Conservation (phyloP, 179 eudicot genomes). For the Silene noctiflora region DNA sequence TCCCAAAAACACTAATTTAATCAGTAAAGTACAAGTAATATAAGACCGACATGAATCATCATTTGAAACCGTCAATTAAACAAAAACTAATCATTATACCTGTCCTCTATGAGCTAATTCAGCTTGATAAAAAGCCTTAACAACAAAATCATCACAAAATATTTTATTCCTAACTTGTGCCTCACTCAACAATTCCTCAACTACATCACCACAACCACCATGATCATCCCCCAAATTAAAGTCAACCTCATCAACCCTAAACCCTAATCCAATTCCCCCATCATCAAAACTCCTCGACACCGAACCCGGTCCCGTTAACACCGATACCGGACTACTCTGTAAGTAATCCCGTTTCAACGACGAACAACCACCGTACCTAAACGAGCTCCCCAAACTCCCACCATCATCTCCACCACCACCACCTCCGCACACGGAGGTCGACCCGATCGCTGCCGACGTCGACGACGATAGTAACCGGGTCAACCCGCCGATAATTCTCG, state of each 20-base stretch:
- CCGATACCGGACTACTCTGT: slow-evolving; percentile 82
- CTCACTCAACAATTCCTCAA: slow-evolving; percentile 53
- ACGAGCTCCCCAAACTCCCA: neutral
- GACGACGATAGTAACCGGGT: slow-evolving; percentile 47
- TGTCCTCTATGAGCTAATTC: slow-evolving; percentile 98
- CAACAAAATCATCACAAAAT: slow-evolving; percentile 64
- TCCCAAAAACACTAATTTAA: too few species aligned
- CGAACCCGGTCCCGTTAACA: slow-evolving; percentile 45
- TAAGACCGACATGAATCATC: neutral
- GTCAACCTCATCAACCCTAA: slow-evolving; percentile 15
- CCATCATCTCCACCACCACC: neutral
- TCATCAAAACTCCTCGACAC: slow-evolving; percentile 50
- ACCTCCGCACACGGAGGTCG: slow-evolving; percentile 24
- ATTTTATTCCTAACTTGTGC: slow-evolving; percentile 67
- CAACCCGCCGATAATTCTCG: slow-evolving; percentile 58
- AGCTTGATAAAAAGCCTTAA: slow-evolving; percentile 84
- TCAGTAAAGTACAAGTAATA: too few species aligned
- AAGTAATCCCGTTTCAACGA: slow-evolving; percentile 28
- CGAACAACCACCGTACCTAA: slow-evolving; percentile 13
- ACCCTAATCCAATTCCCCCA: slow-evolving; percentile 68
- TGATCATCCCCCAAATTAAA: neutral
- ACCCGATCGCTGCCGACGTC: slow-evolving; percentile 30
- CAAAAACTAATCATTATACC: slow-evolving; percentile 29
- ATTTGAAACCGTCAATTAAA: neutral
- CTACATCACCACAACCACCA: slow-evolving; percentile 25